Evolutionary conservation across 768 basidiomycete genomes (phyloP).

Genomic region (Lenzites betulinus): DNA sequence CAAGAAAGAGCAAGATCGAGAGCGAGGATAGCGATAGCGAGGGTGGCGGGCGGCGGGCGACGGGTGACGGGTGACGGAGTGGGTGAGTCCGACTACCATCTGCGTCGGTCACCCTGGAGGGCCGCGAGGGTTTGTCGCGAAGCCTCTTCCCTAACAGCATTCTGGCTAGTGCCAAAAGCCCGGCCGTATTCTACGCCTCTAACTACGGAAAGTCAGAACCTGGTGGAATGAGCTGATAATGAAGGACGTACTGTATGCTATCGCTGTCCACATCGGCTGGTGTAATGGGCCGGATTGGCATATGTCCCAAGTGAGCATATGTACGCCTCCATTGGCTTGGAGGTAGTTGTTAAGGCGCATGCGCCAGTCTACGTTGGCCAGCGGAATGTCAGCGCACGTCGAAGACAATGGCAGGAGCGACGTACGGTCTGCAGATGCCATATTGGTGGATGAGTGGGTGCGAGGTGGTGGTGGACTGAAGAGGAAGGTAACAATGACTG

Average conservation of each 20-base stretch:
- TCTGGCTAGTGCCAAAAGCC: slow-evolving; percentile 21
- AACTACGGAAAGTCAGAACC: slow-evolving; percentile 16
- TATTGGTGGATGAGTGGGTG: neutral
- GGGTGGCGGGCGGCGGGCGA: neutral
- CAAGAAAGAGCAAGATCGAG: slow-evolving; percentile 1
- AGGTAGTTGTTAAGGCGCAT: slow-evolving; percentile 37
- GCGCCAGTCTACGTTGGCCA: slow-evolving; percentile 28
- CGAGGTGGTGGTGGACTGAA: slow-evolving; percentile 5
- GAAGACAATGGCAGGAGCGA: neutral
- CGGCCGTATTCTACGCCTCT: slow-evolving; percentile 31
- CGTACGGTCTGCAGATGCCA: slow-evolving; percentile 25
- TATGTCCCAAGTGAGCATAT: slow-evolving; percentile 29
- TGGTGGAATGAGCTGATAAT: neutral
- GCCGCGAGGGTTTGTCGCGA: slow-evolving; percentile 27
- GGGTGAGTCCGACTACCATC: slow-evolving; percentile 18
- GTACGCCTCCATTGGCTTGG: slow-evolving; percentile 29
- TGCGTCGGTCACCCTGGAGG: slow-evolving; percentile 23
- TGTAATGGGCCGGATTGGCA: slow-evolving; percentile 28
- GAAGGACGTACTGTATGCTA: slow-evolving; percentile 28
- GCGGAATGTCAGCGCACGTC: neutral
- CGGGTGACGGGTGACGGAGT: neutral
- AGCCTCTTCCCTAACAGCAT: slow-evolving; percentile 30
- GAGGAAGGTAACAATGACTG: slow-evolving; percentile 15
- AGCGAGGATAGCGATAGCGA: slow-evolving; percentile 1
- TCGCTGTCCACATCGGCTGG: slow-evolving; percentile 31